Evolutionary conservation across 2,329 filamentous ascomycete genomes (phyloP).

Genomic region (Blumeriella jaapii): DNA sequence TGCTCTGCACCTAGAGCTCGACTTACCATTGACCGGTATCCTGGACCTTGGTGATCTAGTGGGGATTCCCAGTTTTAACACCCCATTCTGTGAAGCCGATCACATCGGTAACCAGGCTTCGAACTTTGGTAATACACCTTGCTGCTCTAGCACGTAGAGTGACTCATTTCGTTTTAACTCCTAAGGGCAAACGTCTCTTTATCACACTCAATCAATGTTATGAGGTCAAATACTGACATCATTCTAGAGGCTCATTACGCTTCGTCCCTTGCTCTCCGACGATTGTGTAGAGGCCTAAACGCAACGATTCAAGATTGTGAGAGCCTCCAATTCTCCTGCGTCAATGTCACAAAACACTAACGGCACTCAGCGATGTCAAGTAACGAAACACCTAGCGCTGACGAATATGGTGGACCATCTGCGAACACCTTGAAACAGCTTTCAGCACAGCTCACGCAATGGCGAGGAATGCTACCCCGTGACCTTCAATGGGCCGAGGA

Average conservation of each 20-base stretch:
- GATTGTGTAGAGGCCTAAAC: constrained; percentile 42
- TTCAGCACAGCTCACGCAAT: constrained; percentile 42
- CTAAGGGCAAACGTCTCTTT: not conserved
- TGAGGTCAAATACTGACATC: not conserved
- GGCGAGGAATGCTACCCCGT: constrained; percentile 43
- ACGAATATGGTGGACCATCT: constrained; percentile 15
- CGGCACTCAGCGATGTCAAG: constrained; percentile 10
- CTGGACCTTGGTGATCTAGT: constrained; percentile 41
- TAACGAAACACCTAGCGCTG: constrained; percentile 9
- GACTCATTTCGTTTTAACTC: not conserved
- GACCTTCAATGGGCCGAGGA: constrained; percentile 47
- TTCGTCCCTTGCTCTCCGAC: constrained; percentile 45
- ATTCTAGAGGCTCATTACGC: constrained; percentile 41
- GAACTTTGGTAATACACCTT: constrained; percentile 30
- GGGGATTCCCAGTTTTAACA: constrained; percentile 42
- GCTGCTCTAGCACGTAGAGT: not conserved
- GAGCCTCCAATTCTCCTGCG: constrained; percentile 12
- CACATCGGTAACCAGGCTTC: constrained; percentile 37
- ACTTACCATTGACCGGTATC: constrained; percentile 43
- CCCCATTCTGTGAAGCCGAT: constrained; percentile 36
- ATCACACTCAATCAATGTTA: not conserved
- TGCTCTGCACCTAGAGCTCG: constrained; percentile 46
- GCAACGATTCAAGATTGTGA: constrained; percentile 39
- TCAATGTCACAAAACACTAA: constrained; percentile 5
- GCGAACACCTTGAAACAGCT: constrained; percentile 38